A percentile compares a stretch with the other conserved stretches of the same genome.
Evolutionary conservation across 768 basidiomycete species (phyloP).

Genomic region (Leccinum subgranulosum): DNA sequence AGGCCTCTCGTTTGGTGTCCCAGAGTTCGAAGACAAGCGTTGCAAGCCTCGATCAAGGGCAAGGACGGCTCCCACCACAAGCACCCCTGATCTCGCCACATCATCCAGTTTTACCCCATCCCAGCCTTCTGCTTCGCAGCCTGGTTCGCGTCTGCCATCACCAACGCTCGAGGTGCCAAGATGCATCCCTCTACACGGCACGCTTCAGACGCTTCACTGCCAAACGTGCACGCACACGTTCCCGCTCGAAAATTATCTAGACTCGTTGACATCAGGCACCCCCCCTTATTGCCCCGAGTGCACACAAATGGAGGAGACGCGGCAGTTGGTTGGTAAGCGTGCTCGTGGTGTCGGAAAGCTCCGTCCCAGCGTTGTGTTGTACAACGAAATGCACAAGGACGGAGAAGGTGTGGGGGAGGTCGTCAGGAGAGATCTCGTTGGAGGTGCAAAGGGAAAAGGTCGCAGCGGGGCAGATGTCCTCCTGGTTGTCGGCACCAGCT

Average conservation of each 20-base stretch:
- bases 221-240: slow-evolving; percentile 73
- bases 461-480: slow-evolving; percentile 77
- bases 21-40: slow-evolving; percentile 60
- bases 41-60: slow-evolving; percentile 48
- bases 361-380: slow-evolving; percentile 85
- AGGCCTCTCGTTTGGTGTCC: slow-evolving; percentile 86
- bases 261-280: slow-evolving; percentile 55
- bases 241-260: slow-evolving; percentile 60
- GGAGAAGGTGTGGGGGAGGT: slow-evolving; percentile 85
- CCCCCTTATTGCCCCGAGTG: slow-evolving; percentile 82
- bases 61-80: slow-evolving; percentile 28
- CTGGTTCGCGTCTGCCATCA: slow-evolving; percentile 43
- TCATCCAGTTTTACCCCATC: slow-evolving; percentile 15
- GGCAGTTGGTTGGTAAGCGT: slow-evolving; percentile 75
- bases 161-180: slow-evolving; percentile 63
- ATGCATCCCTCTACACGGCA: slow-evolving; percentile 89
- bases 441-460: slow-evolving; percentile 62
- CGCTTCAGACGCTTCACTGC: slow-evolving; percentile 75
- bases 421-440: slow-evolving; percentile 78
- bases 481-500: slow-evolving; percentile 86
- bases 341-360: slow-evolving; percentile 76
- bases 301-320: slow-evolving; percentile 59
- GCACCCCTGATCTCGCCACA: slow-evolving; percentile 12
- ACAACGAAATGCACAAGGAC: slow-evolving; percentile 85
- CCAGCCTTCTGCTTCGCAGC: slow-evolving; percentile 17